Evolutionary conservation across 2,329 filamentous ascomycete genomes (phyloP), one percentile per base, ranked within the genome.

Genomic region (Amylocarpus encephaloides): DNA sequence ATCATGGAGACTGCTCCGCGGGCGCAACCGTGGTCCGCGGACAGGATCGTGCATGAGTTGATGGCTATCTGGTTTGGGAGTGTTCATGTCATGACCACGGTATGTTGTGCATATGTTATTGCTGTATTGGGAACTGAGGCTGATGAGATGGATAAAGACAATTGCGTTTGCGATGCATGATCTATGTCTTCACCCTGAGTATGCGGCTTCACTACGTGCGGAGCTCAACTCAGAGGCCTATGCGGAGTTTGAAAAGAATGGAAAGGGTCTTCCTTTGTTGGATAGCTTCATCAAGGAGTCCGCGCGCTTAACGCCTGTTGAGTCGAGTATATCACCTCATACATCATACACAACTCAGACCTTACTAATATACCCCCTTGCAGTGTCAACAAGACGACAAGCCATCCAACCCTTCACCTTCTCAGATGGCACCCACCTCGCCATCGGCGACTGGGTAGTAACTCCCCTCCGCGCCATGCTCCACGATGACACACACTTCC

Each of bases 261-360:
- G 61, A 50, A 9, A 47, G 66, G 15, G 56, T 54, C 18, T 58
- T 57, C 33, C 63, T 62, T 55, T 51, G 52, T 43, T 65, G 62
- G 44, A 50, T 64, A 13, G 67, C 11, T 61, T 59, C 16, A 44
- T 69, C 19, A 62, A 61, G 32, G 67, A 70, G 50, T 63, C 58
- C 5, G 58, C 66, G 22, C 59, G 67, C 0, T 29, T 65, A 35
- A 51, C 13, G 5, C 44, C 52, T 15, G 39, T 52, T 6, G 41
- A 51, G 39, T 35, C 40, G 13, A 53, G 47, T 50, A 48, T 43
- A 39, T 33, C 2, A 30, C 29, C n/a, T 10, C n/a, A 2, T 34
- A 9, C n/a, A 6, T 39, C 15, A 30, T 41, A 11, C 15, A 12
- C 15, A 18, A 6, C 13, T 36, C n/a, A 49, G 9, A 13, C 18